A percentile compares a stretch with the other conserved stretches of the same genome.
These are phyloP conservation scores for Fraxinus baroniana DNA, from an alignment of 305 asterid genomes.

Conservation along the genomic window DNA sequence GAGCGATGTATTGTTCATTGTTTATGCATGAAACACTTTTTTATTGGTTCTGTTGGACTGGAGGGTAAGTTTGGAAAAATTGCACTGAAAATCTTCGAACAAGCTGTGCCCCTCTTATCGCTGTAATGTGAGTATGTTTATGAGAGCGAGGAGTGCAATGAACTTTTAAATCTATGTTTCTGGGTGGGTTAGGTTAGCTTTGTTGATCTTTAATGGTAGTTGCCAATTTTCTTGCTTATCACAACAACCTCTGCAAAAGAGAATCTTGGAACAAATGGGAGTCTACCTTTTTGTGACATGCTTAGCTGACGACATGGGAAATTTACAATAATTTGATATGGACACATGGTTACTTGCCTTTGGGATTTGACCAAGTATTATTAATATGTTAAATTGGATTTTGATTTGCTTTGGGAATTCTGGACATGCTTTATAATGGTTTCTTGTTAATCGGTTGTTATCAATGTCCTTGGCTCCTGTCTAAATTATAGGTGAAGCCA, in stretches of 20 bases:
- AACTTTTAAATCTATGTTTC: conserved; percentile 11
- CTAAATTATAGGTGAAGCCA: conserved; percentile 54
- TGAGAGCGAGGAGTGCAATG: neutral
- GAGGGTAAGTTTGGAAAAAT: conserved; percentile 14
- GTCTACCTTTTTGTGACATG: conserved; percentile 25
- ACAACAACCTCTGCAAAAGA: conserved; percentile 3
- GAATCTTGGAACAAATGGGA: conserved; percentile 22
- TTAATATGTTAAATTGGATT: neutral
- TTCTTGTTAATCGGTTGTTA: neutral
- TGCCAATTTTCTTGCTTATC: conserved; percentile 15
- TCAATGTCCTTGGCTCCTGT: conserved; percentile 20
- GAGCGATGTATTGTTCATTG: conserved; percentile 2
- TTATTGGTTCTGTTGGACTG: conserved; percentile 17
- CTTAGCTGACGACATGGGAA: conserved; percentile 1
- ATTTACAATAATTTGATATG: neutral
- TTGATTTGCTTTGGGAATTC: neutral
- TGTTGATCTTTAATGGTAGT: conserved; percentile 29
- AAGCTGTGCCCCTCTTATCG: neutral
- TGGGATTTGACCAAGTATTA: conserved; percentile 14
- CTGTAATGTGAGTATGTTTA: neutral
- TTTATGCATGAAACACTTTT: conserved; percentile 20
- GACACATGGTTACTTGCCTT: conserved; percentile 17
- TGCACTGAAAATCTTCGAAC: conserved; percentile 8
- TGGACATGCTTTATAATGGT: neutral
- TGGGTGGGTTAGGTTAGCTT: conserved; percentile 35